Evolutionary conservation across 495 filamentous ascomycete genomes (phyloP), one percentile per base, ranked within the genome.

Genomic region (Penicillium silybi): DNA sequence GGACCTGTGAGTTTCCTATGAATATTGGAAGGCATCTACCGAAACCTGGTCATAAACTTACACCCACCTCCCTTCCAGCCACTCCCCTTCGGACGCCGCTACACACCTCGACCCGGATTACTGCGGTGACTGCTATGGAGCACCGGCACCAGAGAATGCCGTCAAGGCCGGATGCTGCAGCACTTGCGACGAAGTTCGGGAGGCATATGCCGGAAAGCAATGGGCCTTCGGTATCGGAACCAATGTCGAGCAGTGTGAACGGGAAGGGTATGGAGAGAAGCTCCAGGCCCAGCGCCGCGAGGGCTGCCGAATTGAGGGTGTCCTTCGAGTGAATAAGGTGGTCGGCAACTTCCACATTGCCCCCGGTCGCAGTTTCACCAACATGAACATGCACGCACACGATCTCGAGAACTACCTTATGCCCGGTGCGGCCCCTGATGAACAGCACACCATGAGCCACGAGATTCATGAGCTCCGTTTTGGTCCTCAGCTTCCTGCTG

Each of bases 321-420:
- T 83, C 11, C 79, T 99, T 53, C 86, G 88, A 25, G 93, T 99
- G 40, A 99, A 97, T 76, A 99, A 98, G 67, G 93, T 99, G 2
- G 79, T 97, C 47, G 93, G 93, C 39, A 99, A 99, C 73, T 99
- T 99, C 81, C 93, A 99, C 72, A 88, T 99, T 60, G 95, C 93
- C 2, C 95, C 93, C 1, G 93, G 93, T 62, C 85, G 90, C 69
- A 90, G 84, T 64, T 97, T 96, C 79, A 90, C 85, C 59, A 93
- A 87, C 63, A 88, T 88, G 46, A 93, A 96, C 71, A 85, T 97
- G 84, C 93, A 99, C 70, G 89, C 96, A 26, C 93, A 99, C 72
- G 93, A 99, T 63, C 77, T 97, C 41, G 89, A 95, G 59, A 92
- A 93, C 69, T 99, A 93, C 75, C 84, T 88, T 69, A 82, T 90